Percentiles rank a stretch among this genome's conserved stretches.
Evolutionary conservation across 495 filamentous ascomycete genomes (phyloP).

Genomic region (Astrothelium macrocarpum): DNA sequence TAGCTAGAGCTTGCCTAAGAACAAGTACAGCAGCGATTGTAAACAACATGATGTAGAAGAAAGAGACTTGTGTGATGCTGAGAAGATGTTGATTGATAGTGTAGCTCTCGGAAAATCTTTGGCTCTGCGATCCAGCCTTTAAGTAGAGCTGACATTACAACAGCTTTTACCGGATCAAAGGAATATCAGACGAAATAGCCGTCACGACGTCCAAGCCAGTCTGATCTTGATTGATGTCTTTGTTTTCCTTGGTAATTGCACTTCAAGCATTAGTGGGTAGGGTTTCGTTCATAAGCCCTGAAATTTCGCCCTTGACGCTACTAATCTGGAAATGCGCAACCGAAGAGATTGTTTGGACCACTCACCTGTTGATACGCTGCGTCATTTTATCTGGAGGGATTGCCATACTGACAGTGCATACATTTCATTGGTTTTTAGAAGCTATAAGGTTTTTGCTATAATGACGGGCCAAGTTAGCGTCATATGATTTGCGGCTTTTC

Average conservation of each 20-base stretch:
- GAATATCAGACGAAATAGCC: background rate
- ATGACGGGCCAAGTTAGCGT: no score
- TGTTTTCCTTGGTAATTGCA: background rate
- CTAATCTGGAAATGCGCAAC: no score
- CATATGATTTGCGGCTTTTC: no score
- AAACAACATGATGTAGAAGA: background rate
- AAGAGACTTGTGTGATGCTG: background rate
- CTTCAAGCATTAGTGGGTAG: background rate
- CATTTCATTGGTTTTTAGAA: no score
- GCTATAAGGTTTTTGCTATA: no score
- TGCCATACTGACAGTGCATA: background rate
- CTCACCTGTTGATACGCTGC: background rate
- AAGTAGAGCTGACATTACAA: background rate
- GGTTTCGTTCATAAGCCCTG: background rate
- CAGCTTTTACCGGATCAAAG: background rate
- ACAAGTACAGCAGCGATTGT: background rate
- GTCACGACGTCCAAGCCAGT: background rate
- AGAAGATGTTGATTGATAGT: background rate
- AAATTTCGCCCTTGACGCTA: background rate
- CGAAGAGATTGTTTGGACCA: no score
- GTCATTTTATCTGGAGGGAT: background rate
- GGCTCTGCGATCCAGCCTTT: background rate
- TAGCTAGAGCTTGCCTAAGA: background rate
- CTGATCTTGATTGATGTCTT: background rate
- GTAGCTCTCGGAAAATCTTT: background rate